Conservation (phyloP, 2,329 filamentous ascomycete genomes). For the Aspergillus felis region DNA sequence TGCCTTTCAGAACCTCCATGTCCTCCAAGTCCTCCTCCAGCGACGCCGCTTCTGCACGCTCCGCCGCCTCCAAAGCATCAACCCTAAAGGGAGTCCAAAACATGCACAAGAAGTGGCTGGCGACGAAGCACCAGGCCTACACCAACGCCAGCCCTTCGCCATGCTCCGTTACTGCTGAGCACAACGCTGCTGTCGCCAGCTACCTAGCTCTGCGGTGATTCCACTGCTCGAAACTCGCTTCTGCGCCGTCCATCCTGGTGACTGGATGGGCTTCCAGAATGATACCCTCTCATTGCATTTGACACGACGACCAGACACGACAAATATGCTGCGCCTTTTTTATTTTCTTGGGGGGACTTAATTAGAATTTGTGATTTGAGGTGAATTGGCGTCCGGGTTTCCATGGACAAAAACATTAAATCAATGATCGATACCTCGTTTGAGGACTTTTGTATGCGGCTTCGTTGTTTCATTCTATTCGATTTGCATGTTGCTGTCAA, state of each 20-base stretch:
- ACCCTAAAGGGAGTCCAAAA: conserved; percentile 19
- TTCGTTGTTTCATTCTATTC: neutral
- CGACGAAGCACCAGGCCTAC: conserved; percentile 10
- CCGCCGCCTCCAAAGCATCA: conserved; percentile 21
- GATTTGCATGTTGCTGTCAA: neutral
- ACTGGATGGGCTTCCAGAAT: neutral
- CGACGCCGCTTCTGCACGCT: conserved; percentile 19
- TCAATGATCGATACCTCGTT: neutral
- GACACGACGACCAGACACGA: neutral
- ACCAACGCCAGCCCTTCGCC: neutral
- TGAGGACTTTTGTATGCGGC: neutral
- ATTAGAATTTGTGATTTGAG: neutral
- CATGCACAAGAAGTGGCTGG: conserved; percentile 19
- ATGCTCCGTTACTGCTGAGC: conserved; percentile 4
- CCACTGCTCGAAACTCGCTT: neutral
- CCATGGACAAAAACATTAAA: neutral
- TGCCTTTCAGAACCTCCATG: conserved; percentile 6
- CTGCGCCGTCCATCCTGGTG: neutral
- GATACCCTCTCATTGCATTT: neutral
- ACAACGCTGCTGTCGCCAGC: conserved; percentile 20
- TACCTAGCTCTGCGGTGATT: conserved; percentile 22
- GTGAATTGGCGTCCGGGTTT: neutral
- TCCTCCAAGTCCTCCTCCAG: conserved; percentile 10
- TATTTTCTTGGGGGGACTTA: neutral
- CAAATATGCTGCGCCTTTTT: neutral